Evolutionary conservation across 1,139 yeast genomes (phyloP).

Genomic region (Tardiomyces digboiensis): DNA sequence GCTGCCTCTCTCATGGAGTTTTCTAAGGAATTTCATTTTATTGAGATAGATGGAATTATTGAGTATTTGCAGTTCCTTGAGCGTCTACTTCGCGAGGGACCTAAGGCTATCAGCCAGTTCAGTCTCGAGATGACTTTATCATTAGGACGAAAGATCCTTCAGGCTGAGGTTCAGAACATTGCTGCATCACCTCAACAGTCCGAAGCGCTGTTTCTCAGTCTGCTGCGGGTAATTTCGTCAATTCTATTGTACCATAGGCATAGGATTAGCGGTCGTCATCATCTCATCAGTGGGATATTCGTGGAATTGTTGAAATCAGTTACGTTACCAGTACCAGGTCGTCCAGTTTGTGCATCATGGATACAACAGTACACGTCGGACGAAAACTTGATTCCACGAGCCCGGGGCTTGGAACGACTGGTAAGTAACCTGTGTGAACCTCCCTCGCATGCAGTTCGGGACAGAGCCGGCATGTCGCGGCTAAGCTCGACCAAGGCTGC

Average conservation of each 20-base stretch:
- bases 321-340: no score
- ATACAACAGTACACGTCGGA: no score
- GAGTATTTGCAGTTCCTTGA: not conserved
- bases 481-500: slow-evolving; percentile 48
- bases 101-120: not conserved
- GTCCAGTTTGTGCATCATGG: no score
- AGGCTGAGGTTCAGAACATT: no score
- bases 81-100: not conserved
- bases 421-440: slow-evolving; percentile 72
- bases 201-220: not conserved
- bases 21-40: not conserved
- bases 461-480: slow-evolving; percentile 20
- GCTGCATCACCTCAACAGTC: no score
- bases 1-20: not conserved
- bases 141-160: not conserved
- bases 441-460: slow-evolving; percentile 23
- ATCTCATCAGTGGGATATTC: slow-evolving; percentile 44
- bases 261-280: slow-evolving; percentile 65
- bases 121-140: not conserved
- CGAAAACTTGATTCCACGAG: no score
- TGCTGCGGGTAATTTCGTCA: slow-evolving; percentile 13
- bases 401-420: no score
- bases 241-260: slow-evolving; percentile 59
- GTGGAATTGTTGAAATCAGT: slow-evolving; percentile 35
- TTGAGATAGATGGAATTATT: not conserved